Evolutionary conservation across 768 basidiomycete genomes (phyloP).

Genomic region (Suillus decipiens): DNA sequence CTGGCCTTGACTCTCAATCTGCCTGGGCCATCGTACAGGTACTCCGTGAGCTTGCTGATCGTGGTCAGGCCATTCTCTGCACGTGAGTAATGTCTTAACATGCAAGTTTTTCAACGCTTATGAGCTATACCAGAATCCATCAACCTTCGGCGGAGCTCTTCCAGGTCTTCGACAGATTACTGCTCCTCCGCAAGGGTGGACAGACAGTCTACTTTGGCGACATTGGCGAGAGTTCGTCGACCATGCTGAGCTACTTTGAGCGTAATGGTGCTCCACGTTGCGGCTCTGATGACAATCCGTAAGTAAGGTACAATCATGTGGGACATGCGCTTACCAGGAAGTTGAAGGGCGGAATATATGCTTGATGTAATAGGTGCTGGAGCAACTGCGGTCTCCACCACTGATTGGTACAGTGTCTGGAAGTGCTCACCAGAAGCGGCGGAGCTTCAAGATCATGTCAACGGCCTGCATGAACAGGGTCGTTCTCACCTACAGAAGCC

Average conservation of each 20-base stretch:
- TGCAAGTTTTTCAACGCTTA: background rate
- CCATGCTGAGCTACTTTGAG: conserved; percentile 78
- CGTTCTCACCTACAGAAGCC: conserved; percentile 38
- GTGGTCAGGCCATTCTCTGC: conserved; percentile 90
- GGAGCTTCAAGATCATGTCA: conserved; percentile 40
- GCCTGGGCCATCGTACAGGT: conserved; percentile 83
- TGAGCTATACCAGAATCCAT: background rate
- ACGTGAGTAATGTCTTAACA: conserved; percentile 47
- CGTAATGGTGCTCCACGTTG: conserved; percentile 64
- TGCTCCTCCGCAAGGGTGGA: conserved; percentile 79
- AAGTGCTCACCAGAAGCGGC: conserved; percentile 45
- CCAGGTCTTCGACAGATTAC: conserved; percentile 75
- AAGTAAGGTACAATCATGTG: conserved; percentile 24
- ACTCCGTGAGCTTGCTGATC: conserved; percentile 71
- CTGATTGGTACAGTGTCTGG: conserved; percentile 70
- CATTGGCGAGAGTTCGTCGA: conserved; percentile 59
- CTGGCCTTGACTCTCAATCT: conserved; percentile 86
- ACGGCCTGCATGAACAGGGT: conserved; percentile 51
- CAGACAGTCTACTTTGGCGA: conserved; percentile 72
- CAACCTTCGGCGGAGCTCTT: conserved; percentile 81
- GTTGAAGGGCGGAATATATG: conserved; percentile 57
- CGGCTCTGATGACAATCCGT: conserved; percentile 67
- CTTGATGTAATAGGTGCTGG: conserved; percentile 83
- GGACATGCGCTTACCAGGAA: conserved; percentile 47
- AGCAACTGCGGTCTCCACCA: conserved; percentile 52